Evolutionary conservation across 139 green algal species (phyloP).

Genomic region (Auxenochlorella protothecoides): DNA sequence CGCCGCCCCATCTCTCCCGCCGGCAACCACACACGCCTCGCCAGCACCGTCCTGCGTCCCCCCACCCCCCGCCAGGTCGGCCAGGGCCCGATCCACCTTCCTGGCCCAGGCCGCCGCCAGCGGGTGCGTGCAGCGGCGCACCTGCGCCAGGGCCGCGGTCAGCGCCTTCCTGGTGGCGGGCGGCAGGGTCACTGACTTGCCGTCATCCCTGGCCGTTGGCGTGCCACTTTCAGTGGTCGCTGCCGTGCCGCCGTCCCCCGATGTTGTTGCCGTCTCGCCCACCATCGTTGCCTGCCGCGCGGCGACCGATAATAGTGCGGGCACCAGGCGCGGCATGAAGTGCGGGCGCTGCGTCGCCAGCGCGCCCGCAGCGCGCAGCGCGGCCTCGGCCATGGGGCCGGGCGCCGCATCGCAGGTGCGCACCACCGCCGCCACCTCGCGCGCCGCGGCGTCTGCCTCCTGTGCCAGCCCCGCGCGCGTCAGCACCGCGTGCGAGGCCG

Average conservation of each 20-base stretch:
- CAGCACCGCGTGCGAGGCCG: conserved; percentile 10
- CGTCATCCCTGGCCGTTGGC: neutral
- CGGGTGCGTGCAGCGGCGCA: conserved; percentile 12
- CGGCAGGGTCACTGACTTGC: neutral
- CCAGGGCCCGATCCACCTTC: conserved; percentile 35
- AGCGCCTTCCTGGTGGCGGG: conserved; percentile 1
- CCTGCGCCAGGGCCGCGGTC: conserved; percentile 12
- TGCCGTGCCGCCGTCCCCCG: neutral
- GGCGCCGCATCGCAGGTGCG: conserved; percentile 8
- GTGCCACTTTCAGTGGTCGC: neutral
- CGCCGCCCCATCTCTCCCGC: neutral
- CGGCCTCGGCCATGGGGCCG: conserved; percentile 18
- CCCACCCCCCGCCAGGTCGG: conserved; percentile 23
- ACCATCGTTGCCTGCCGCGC: neutral
- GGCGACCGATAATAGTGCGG: conserved; percentile 28
- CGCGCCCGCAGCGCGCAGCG: conserved; percentile 11
- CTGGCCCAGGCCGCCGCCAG: conserved; percentile 23
- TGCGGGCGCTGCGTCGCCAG: conserved; percentile 32
- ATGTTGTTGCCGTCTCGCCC: too few relatives aligned
- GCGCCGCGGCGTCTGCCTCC: conserved; percentile 15
- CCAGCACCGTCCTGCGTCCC: conserved; percentile 9
- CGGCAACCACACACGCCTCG: conserved; percentile 5
- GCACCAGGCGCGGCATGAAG: conserved; percentile 32
- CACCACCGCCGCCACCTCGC: conserved; percentile 27
- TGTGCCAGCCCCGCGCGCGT: conserved; percentile 8